Base-by-base conservation (phyloP, 345 rosid genomes). In the Euphorbia pulcherrima region DNA sequence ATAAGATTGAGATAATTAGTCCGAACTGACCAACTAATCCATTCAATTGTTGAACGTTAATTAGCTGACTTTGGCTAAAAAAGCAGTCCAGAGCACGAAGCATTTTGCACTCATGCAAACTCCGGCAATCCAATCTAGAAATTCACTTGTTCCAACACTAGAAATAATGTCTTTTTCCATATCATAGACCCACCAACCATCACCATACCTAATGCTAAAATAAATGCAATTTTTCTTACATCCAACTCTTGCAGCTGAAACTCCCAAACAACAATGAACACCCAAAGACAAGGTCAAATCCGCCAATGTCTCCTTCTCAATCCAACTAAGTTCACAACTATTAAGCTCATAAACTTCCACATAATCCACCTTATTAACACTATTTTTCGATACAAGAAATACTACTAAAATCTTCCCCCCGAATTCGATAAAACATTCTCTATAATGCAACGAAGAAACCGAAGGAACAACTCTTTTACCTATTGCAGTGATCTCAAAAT, bases 381-480 rank as follows among this genome's bases (percentile, higher is more conserved):
- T 30, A 35, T 68, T 62, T 56, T 52, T 65, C 7, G 71, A 76
- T 0, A 73, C 14, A 2, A 79, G 77, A 18, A 82, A 72, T 62
- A 74, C 72, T 18, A 65, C 44, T 35, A 76, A 46, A 23, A 76
- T 14, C 23, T 65, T 33, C 39, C 67, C 78, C 24, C 68, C 70
- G 0, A 79, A 78, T 41, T 75, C 85, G 0, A 77, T 24, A 44
- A 77, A 46, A 30, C 62, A 81, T 68, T 81, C 82, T 58, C 29
- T 68, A 30, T 64, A 73, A 62, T 76, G 62, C 59, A 16, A 64
- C 5, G 65, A 47, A 0, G 39, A 16, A 0, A 30, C 70, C 10
- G 66, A 57, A 1, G 79, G 82, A 50, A 69, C 52, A 0, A 56
- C 77, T 64, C 75, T 71, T 55, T 67, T 54, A 13, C 80, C 63